Conservation (phyloP, 257 asterid genomes). For the Rehmannia glutinosa region DNA sequence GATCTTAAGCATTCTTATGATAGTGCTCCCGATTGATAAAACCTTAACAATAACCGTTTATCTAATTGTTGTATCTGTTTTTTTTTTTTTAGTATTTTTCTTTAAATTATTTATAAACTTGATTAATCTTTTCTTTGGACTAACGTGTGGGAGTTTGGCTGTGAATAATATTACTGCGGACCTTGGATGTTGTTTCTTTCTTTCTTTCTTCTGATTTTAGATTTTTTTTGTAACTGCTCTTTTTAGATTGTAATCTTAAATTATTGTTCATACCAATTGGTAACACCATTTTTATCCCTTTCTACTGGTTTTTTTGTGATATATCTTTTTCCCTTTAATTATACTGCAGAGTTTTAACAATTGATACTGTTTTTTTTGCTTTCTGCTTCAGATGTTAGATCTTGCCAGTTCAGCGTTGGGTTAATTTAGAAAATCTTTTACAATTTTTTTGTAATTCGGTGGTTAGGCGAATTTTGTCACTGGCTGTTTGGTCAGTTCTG, state of each 20-base stretch:
- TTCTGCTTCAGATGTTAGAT: constrained; percentile 10
- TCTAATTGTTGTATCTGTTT: constrained; percentile 1
- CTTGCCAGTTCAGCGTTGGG: constrained; percentile 13
- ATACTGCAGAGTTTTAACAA: not conserved
- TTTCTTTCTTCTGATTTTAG: not conserved
- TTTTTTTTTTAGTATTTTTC: not conserved
- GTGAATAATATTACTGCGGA: not conserved
- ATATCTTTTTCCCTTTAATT: not conserved
- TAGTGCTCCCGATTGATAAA: constrained; percentile 12
- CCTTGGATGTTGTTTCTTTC: not conserved
- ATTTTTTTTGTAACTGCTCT: not conserved
- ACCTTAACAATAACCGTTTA: not conserved
- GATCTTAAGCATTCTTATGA: constrained; percentile 26
- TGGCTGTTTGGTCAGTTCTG: not conserved
- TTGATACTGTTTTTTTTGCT: not conserved
- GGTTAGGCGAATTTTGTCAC: not conserved
- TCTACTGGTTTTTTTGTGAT: not conserved
- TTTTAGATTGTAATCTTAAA: not conserved
- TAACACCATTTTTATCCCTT: not conserved
- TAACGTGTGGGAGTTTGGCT: constrained; percentile 7
- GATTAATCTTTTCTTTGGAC: not conserved
- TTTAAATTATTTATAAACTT: not conserved
- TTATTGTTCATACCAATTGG: not conserved
- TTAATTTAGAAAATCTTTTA: not conserved
- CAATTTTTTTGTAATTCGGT: not conserved